Base-by-base conservation (phyloP, 2,329 filamentous ascomycete species). In the Phialocephala subalpina region DNA sequence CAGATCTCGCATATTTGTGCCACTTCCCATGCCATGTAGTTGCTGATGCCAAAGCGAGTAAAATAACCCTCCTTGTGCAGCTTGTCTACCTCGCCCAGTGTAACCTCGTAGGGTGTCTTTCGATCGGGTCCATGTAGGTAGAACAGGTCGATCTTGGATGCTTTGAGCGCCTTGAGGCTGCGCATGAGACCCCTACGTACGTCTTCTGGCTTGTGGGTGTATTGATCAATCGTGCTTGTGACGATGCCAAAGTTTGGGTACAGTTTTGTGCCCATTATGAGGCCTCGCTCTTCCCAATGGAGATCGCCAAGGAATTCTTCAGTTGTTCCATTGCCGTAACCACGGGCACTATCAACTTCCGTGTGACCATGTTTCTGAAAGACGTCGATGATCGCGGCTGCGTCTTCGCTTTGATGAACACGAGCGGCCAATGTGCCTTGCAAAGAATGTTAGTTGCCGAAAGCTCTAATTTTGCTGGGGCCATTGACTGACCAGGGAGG, bases 261-360 rank as follows among this genome's bases (percentile, higher is more conserved):
- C n/a, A n/a, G 58, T 52, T 91, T 91, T 0, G 89, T 91, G 9
- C 87, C 89, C 62, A 90, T 76, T 2, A 83, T 84, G 58, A 91
- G 77, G 2, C 88, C 88, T 20, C 87, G 85, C 63, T 88, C 83
- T 40, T 88, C 84, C 86, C 87, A 91, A 33, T 83, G 82, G 0
- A 87, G 86, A 79, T 70, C 60, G 9, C 82, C 80, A 2, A 88
- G 89, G 76, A 85, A 90, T 25, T 82, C 84, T 74, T 93, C 90
- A 60, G 91, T 89, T 60, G 84, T 82, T 58, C 90, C 90, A 35
- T 79, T 83, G 47, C 90, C 81, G 69, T 93, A 93, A 3, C 83
- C 76, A n/a, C 89, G 84, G 0, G 90, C 90, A 0, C 89, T 92
- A 6, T 63, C 61, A n/a, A 58, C 45, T 42, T 63, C 61, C 25